Evolutionary conservation across 2,329 filamentous ascomycete species (phyloP).

Genomic region (Ophiobolus disseminans): DNA sequence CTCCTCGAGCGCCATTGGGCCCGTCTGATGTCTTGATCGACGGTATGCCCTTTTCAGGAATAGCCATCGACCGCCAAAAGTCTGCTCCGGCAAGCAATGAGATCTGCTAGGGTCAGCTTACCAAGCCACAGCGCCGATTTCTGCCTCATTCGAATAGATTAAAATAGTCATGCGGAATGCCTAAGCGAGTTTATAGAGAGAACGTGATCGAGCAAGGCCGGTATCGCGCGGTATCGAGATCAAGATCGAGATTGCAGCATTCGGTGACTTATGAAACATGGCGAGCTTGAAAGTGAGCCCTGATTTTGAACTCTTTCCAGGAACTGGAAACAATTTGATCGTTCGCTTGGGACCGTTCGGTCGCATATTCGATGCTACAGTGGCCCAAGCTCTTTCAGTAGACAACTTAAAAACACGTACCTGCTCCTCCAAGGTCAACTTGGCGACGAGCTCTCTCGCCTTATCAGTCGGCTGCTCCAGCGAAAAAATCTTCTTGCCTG

Average conservation of each 20-base stretch:
- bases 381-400: constrained; percentile 13
- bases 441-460: constrained; percentile 45
- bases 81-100: constrained; percentile 61
- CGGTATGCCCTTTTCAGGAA: constrained; percentile 67
- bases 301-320: too few relatives aligned
- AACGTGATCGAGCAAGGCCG: constrained; percentile 1
- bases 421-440: constrained; percentile 49
- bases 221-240: too few relatives aligned
- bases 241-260: background rate
- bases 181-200: constrained; percentile 8
- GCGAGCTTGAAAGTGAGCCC: too few relatives aligned
- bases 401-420: constrained; percentile 32
- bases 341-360: too few relatives aligned
- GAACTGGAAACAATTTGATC: too few relatives aligned
- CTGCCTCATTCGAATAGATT: constrained; percentile 13
- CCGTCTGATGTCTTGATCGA: constrained; percentile 72
- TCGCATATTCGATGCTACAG: too few relatives aligned
- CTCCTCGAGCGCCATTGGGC: constrained; percentile 72
- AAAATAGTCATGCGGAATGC: constrained; percentile 11
- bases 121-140: constrained; percentile 8
- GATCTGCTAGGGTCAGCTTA: constrained; percentile 41
- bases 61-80: constrained; percentile 72
- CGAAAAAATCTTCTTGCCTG: constrained; percentile 43
- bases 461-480: constrained; percentile 42
- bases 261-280: too few relatives aligned